phyloP scores from a whole-genome alignment of 163 green algal genomes.

The Trebouxia gelatinosa region DNA sequence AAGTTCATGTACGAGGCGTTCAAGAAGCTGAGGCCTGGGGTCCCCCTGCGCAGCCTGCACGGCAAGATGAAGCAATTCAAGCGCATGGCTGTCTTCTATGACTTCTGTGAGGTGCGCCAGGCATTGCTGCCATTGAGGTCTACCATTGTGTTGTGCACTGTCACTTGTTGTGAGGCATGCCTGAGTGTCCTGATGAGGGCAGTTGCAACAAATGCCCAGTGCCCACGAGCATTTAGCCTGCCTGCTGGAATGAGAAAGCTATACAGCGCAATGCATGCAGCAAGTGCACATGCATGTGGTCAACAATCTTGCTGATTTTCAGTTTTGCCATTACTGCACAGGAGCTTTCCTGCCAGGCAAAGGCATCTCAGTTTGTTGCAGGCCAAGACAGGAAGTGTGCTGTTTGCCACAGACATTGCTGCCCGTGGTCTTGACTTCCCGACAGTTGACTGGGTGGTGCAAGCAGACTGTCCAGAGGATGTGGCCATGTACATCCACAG shows the following conservation, averaged over 20 bases:
- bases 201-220: too few relatives aligned
- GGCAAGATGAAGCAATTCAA: constrained; percentile 94
- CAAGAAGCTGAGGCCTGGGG: constrained; percentile 83
- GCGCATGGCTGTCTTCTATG: constrained; percentile 85
- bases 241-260: too few relatives aligned
- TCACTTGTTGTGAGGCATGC: too few relatives aligned
- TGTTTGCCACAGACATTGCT: constrained; percentile 98
- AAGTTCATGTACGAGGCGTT: constrained; percentile 85
- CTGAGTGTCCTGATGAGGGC: too few relatives aligned
- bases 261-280: background rate
- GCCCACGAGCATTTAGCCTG: too few relatives aligned
- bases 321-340: background rate
- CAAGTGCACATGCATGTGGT: background rate
- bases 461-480: constrained; percentile 96
- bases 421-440: constrained; percentile 96
- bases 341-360: background rate
- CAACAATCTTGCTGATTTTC: background rate
- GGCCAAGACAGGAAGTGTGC: constrained; percentile 64
- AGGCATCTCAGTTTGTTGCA: constrained; percentile 20
- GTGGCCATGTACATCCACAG: constrained; percentile 95
- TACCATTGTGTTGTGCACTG: too few relatives aligned
- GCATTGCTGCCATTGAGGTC: background rate
- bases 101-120: constrained; percentile 77
- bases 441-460: constrained; percentile 96
- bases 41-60: constrained; percentile 85